These are phyloP conservation scores for Neonectria coccinea DNA, from an alignment of 2,329 filamentous ascomycete species.

Conservation along the genomic window DNA sequence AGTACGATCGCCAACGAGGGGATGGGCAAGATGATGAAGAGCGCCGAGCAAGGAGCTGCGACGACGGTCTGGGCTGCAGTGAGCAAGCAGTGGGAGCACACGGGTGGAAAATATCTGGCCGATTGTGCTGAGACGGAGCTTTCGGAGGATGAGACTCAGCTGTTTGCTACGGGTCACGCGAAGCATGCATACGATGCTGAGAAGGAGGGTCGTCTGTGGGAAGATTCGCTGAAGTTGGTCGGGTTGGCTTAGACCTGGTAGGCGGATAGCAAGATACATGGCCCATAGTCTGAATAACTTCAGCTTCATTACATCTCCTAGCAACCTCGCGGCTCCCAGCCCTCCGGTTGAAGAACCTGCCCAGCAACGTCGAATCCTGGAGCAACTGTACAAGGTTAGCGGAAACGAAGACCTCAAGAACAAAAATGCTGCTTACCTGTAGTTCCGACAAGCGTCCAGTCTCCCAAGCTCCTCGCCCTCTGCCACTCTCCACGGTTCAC, in stretches of 20 bases:
- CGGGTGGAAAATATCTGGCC: constrained; percentile 31
- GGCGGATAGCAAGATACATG: background rate
- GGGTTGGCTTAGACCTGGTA: constrained; percentile 7
- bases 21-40: constrained; percentile 16
- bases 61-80: constrained; percentile 37
- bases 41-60: constrained; percentile 33
- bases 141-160: background rate
- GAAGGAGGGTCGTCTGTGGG: constrained; percentile 29
- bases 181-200: constrained; percentile 30
- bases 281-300: background rate
- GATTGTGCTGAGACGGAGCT: constrained; percentile 25
- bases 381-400: constrained; percentile 22
- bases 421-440: background rate
- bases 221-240: constrained; percentile 31
- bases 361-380: constrained; percentile 27
- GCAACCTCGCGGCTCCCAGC: constrained; percentile 31
- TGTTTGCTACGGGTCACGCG: constrained; percentile 2
- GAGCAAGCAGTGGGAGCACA: constrained; percentile 28
- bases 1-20: background rate
- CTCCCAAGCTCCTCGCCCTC: background rate
- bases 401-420: background rate
- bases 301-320: background rate
- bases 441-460: background rate
- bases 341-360: constrained; percentile 23
- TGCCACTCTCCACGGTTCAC: constrained; percentile 1